Conservation (phyloP, 1,284 basidiomycete species). For the Singerocomus inundabilis region DNA sequence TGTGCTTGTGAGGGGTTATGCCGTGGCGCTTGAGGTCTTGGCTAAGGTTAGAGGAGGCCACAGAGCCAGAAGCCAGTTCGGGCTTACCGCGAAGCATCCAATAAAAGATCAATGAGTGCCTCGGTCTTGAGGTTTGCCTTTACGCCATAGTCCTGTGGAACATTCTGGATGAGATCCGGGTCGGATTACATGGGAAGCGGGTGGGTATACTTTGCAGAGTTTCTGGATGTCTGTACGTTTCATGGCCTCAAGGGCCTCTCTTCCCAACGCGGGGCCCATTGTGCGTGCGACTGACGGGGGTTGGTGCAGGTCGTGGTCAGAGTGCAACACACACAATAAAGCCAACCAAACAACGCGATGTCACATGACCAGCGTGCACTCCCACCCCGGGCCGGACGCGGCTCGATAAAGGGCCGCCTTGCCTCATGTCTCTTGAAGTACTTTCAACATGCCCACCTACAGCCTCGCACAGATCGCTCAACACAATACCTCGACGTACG, state of each 20-base stretch:
- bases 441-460: constrained; percentile 37
- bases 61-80: not conserved
- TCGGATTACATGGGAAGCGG: constrained; percentile 10
- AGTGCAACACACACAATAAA: constrained; percentile 39
- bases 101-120: constrained; percentile 68
- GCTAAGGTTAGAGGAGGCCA: constrained; percentile 13
- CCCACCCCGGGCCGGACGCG: not conserved
- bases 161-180: constrained; percentile 24
- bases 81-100: constrained; percentile 51
- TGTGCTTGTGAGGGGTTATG: constrained; percentile 33
- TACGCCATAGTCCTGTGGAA: constrained; percentile 65
- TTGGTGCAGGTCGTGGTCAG: constrained; percentile 41
- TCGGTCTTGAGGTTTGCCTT: constrained; percentile 78
- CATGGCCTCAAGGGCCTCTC: constrained; percentile 58
- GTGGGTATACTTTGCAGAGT: constrained; percentile 63
- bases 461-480: constrained; percentile 46
- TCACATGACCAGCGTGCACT: constrained; percentile 40
- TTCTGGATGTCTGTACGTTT: constrained; percentile 70
- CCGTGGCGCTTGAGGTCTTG: constrained; percentile 28
- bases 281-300: constrained; percentile 4
- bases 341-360: constrained; percentile 51
- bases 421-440: not conserved
- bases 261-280: constrained; percentile 55
- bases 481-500: constrained; percentile 53
- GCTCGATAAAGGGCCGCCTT: not conserved